phyloP scores from a whole-genome alignment of 169 alveolate genomes.

The Plasmodium ovale region DNA sequence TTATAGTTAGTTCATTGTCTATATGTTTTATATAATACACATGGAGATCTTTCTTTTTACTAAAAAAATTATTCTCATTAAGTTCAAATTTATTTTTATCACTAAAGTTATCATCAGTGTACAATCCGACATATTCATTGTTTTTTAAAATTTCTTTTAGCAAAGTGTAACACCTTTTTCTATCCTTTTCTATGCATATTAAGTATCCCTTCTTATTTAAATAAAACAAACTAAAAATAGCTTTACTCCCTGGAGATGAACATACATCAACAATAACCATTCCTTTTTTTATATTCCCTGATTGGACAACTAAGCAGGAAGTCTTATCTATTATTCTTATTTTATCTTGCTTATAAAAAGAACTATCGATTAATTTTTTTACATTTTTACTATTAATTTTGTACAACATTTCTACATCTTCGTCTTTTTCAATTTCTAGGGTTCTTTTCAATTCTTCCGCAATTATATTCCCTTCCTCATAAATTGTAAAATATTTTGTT shows the following conservation, averaged over 20 bases:
- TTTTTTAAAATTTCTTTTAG: slow-evolving; percentile 57
- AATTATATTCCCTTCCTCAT: slow-evolving; percentile 1
- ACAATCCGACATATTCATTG: slow-evolving; percentile 26
- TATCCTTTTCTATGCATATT: slow-evolving; percentile 67
- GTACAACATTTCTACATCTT: slow-evolving; percentile 45
- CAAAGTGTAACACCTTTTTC: slow-evolving; percentile 57
- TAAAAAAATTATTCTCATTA: not conserved
- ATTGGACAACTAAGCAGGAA: slow-evolving; percentile 64
- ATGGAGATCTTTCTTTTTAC: slow-evolving; percentile 6
- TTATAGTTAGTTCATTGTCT: slow-evolving; percentile 33
- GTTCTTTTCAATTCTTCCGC: not conserved
- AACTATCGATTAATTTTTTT: slow-evolving; percentile 5
- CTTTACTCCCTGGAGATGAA: slow-evolving; percentile 76
- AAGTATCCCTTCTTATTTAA: slow-evolving; percentile 60
- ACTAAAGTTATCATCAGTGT: slow-evolving; percentile 24
- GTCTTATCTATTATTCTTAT: slow-evolving; percentile 73
- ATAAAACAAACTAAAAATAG: slow-evolving; percentile 13
- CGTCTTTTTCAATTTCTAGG: slow-evolving; percentile 44
- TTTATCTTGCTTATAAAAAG: slow-evolving; percentile 24
- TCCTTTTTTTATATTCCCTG: slow-evolving; percentile 61
- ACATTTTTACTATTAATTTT: slow-evolving; percentile 23
- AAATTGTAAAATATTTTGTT: slow-evolving; percentile 61
- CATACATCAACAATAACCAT: slow-evolving; percentile 65
- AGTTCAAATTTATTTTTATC: slow-evolving; percentile 15
- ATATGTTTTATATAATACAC: slow-evolving; percentile 53